These are phyloP conservation scores for Brasilioporus rufonigricans DNA, from an alignment of 768 basidiomycete species.

Conservation along the genomic window DNA sequence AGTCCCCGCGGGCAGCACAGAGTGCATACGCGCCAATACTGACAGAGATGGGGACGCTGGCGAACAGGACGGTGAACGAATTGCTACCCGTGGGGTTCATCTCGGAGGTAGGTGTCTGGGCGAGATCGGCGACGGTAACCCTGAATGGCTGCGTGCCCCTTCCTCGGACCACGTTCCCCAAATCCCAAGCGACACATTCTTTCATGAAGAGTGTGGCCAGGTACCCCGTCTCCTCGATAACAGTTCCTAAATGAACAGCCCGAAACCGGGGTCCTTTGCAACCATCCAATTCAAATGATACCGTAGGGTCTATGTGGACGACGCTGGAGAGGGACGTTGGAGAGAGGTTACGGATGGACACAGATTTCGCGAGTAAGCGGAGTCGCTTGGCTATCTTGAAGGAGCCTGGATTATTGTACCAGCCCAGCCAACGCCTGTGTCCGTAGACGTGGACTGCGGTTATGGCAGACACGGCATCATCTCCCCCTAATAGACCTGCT, in stretches of 20 bases:
- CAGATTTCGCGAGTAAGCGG: background rate
- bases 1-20: background rate
- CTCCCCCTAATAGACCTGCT: background rate
- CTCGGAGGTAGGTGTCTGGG: background rate
- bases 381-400: background rate
- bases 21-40: background rate
- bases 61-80: background rate
- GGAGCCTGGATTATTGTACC: background rate
- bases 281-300: background rate
- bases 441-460: too few relatives aligned
- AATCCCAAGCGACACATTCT: background rate
- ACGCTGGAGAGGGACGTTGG: background rate
- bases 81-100: background rate
- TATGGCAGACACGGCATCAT: background rate
- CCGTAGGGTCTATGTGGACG: background rate
- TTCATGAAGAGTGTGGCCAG: too few relatives aligned
- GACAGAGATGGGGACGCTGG: background rate
- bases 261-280: background rate
- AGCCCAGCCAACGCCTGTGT: background rate
- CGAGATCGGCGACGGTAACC: background rate
- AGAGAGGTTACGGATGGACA: background rate
- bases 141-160: background rate
- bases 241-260: background rate
- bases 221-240: background rate
- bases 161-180: background rate